phyloP scores from a whole-genome alignment of 371 early-diverging fungal species.

The Rhizopus arrhizus region DNA sequence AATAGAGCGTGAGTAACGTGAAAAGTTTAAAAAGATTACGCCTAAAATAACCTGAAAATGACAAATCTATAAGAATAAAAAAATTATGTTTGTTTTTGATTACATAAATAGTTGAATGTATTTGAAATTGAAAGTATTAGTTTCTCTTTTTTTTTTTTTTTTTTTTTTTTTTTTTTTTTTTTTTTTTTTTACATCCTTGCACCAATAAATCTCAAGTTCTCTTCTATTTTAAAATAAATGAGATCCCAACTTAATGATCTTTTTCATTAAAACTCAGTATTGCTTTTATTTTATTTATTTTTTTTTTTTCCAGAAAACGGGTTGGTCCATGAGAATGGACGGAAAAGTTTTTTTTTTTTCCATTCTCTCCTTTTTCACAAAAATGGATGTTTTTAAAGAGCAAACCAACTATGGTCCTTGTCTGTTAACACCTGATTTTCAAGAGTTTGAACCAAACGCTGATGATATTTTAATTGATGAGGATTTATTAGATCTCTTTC shows the following conservation, averaged over 20 bases:
- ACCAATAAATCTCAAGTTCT: background rate
- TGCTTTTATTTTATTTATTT: background rate
- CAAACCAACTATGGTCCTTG: constrained; percentile 2
- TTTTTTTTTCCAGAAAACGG: background rate
- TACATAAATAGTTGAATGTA: no score
- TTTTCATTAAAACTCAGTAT: background rate
- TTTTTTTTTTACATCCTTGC: background rate
- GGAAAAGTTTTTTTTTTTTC: background rate
- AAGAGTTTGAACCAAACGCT: constrained; percentile 38
- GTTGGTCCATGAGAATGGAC: background rate
- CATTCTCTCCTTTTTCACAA: background rate
- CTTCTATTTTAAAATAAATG: background rate
- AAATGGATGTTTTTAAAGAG: constrained; percentile 3
- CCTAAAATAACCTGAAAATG: no score
- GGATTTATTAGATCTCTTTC: constrained; percentile 46
- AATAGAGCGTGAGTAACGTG: constrained; percentile 80
- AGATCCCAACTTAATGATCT: no score
- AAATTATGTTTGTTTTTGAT: no score
- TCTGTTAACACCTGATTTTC: constrained; percentile 23
- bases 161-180: constrained; percentile 4
- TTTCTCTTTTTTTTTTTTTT: constrained; percentile 3
- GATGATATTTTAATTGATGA: constrained; percentile 52
- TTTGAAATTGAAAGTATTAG: background rate
- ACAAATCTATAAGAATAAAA: constrained; percentile 1
- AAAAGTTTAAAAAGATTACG: background rate